Conservation (phyloP, 78 protist genomes). For the Planoprotostelium fungivorum region DNA sequence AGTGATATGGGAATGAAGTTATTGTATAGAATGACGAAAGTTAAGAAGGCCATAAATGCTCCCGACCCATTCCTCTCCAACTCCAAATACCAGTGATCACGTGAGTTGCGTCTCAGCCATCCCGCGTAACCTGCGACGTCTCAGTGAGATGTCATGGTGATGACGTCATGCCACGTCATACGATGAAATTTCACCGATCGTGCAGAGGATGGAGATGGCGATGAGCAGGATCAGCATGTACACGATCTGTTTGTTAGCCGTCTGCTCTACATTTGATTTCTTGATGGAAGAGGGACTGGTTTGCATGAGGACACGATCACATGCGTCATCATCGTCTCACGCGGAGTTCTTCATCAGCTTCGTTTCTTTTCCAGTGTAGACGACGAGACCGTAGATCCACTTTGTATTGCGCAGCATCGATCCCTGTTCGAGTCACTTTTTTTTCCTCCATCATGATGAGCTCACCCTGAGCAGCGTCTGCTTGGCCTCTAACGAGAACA, state of each 20-base stretch:
- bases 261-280: constrained; percentile 6
- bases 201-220: constrained; percentile 11
- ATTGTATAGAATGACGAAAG: constrained; percentile 79
- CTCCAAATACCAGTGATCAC: constrained; percentile 1
- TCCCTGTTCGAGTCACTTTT: not conserved
- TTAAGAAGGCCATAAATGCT: constrained; percentile 22
- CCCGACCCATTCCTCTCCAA: constrained; percentile 21
- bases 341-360: constrained; percentile 66
- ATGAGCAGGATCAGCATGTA: constrained; percentile 19
- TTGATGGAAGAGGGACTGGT: constrained; percentile 12
- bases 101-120: not conserved
- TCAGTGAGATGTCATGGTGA: too few species aligned
- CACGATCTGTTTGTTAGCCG: constrained; percentile 9
- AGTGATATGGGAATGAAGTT: constrained; percentile 84
- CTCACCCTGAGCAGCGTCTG: constrained; percentile 53
- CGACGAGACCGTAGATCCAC: constrained; percentile 57
- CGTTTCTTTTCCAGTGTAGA: constrained; percentile 81
- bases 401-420: constrained; percentile 77
- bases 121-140: not conserved
- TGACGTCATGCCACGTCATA: not conserved
- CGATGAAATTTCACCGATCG: constrained; percentile 23
- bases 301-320: not conserved
- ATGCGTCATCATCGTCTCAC: not conserved
- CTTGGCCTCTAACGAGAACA: constrained; percentile 16
- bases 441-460: not conserved